Conservation (phyloP, 2,329 filamentous ascomycete genomes). For the Aspergillus vadensis region DNA sequence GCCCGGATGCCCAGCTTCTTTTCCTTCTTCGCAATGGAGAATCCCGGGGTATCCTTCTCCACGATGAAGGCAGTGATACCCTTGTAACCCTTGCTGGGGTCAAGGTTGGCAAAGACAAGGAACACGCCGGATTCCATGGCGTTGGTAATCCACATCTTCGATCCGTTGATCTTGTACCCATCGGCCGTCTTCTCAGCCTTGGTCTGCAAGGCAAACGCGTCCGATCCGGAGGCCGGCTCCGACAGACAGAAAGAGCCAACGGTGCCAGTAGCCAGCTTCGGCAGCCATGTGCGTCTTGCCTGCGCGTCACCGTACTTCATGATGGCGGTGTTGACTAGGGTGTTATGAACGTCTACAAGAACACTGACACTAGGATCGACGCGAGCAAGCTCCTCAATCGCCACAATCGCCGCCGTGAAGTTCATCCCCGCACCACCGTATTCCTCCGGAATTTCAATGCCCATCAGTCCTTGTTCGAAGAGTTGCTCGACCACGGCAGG, state of each 20-base stretch:
- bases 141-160: conserved; percentile 99
- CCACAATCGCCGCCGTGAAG: conserved; percentile 93
- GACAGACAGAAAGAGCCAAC: conserved; percentile 91
- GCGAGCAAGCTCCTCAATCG: conserved; percentile 92
- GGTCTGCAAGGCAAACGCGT: conserved; percentile 93
- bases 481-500: conserved; percentile 82
- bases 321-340: conserved; percentile 90
- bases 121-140: conserved; percentile 91
- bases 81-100: conserved; percentile 90
- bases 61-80: conserved; percentile 96
- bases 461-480: conserved; percentile 97
- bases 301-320: conserved; percentile 78
- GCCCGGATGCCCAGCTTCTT: conserved; percentile 98
- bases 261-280: conserved; percentile 84
- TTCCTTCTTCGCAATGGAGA: conserved; percentile 98
- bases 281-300: conserved; percentile 82
- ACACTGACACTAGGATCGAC: conserved; percentile 95
- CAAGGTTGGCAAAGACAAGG: conserved; percentile 96
- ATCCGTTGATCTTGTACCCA: conserved; percentile 84
- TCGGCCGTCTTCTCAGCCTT: conserved; percentile 80
- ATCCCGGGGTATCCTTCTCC: conserved; percentile 84
- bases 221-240: conserved; percentile 88
- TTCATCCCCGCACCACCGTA: conserved; percentile 98
- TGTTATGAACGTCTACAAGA: conserved; percentile 96
- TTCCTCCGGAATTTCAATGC: conserved; percentile 95